Evolutionary conservation across 495 filamentous ascomycete genomes (phyloP).

Genomic region (Aspergillus olivimuriae): DNA sequence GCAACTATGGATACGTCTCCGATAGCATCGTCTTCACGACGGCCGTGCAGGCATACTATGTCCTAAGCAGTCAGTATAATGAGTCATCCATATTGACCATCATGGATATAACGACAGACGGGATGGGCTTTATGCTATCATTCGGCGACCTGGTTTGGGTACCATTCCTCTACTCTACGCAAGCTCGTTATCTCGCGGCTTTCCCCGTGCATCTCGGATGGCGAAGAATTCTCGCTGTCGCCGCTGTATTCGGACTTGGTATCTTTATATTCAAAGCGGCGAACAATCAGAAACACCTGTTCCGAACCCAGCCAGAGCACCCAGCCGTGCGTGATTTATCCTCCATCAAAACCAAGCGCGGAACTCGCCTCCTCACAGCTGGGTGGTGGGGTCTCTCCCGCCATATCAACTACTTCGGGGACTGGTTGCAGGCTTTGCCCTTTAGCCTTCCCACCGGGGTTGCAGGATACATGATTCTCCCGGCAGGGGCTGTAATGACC

Average conservation of each 20-base stretch:
- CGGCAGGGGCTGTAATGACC: conserved; percentile 39
- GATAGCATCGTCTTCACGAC: conserved; percentile 74
- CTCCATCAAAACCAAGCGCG: conserved; percentile 72
- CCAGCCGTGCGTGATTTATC: conserved; percentile 62
- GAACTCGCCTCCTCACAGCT: conserved; percentile 63
- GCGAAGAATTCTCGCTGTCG: conserved; percentile 45
- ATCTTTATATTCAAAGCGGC: conserved; percentile 75
- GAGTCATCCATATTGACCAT: conserved; percentile 79
- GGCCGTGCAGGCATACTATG: conserved; percentile 64
- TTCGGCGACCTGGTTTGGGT: conserved; percentile 87
- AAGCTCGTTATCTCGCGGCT: conserved; percentile 68
- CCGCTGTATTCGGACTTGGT: conserved; percentile 55
- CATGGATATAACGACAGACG: conserved; percentile 82
- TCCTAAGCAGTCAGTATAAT: conserved; percentile 68
- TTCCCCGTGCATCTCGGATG: conserved; percentile 68
- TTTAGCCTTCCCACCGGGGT: conserved; percentile 78
- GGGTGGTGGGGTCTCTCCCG: conserved; percentile 86
- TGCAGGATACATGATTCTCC: conserved; percentile 52
- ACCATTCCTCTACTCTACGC: conserved; percentile 74
- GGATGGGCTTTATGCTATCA: conserved; percentile 82
- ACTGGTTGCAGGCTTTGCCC: conserved; percentile 81
- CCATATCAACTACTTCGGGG: conserved; percentile 87
- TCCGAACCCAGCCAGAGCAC: conserved; percentile 72
- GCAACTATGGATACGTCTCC: conserved; percentile 62
- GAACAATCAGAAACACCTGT: conserved; percentile 79